Percentiles rank a stretch among this genome's conserved stretches.
Evolutionary conservation across 2,329 filamentous ascomycete species (phyloP).

Genomic region (Hypoxylon sp.): DNA sequence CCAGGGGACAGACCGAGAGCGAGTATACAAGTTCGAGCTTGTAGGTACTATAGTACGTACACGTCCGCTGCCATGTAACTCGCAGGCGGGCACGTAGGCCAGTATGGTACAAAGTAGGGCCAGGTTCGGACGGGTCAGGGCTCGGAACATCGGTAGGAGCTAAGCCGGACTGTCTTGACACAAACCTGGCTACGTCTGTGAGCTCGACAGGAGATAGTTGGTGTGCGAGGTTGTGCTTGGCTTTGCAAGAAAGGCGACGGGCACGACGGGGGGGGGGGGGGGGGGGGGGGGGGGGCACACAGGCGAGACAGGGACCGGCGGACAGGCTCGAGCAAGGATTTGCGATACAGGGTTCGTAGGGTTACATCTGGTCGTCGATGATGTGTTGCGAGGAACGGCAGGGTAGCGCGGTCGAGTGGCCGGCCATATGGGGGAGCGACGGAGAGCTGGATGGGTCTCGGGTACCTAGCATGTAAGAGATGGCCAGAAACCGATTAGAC

Average conservation of each 20-base stretch:
- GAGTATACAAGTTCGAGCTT: too few relatives aligned
- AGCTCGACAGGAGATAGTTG: slow-evolving; percentile 41
- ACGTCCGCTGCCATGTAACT: too few relatives aligned
- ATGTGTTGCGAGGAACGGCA: slow-evolving; percentile 48
- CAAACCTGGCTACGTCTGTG: slow-evolving; percentile 49
- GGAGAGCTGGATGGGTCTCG: slow-evolving; percentile 39
- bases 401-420: slow-evolving; percentile 43
- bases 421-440: slow-evolving; percentile 45
- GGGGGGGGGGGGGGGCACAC: too few relatives aligned
- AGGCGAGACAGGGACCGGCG: slow-evolving; percentile 42
- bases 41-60: too few relatives aligned
- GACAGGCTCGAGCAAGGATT: slow-evolving; percentile 48
- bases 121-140: slow-evolving; percentile 55
- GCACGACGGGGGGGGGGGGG: slow-evolving; percentile 41
- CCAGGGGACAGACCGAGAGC: slow-evolving; percentile 48
- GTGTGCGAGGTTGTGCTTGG: slow-evolving; percentile 51
- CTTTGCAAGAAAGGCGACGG: slow-evolving; percentile 48
- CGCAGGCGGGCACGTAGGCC: too few relatives aligned
- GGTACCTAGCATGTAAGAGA: slow-evolving; percentile 40
- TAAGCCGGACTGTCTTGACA: slow-evolving; percentile 60
- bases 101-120: slow-evolving; percentile 52
- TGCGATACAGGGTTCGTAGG: slow-evolving; percentile 47
- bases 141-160: slow-evolving; percentile 61
- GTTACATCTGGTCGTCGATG: slow-evolving; percentile 54
- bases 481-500: slow-evolving; percentile 43